A percentile compares a stretch with the other conserved stretches of the same genome.
Evolutionary conservation across 768 basidiomycete species (phyloP).

Genomic region (Leccinum uliginosum): DNA sequence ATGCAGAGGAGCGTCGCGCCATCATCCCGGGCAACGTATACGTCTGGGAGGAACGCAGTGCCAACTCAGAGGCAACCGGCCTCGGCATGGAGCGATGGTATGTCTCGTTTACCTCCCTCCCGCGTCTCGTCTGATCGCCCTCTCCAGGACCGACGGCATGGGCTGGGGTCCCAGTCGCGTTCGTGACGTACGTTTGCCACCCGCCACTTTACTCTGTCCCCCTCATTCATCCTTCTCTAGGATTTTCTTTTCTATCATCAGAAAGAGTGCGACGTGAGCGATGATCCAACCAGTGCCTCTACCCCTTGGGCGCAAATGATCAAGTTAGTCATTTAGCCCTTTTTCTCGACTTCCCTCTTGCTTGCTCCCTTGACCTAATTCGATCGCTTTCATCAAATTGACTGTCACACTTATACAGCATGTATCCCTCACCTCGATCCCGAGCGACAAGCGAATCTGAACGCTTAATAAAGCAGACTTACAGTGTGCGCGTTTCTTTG

Average conservation of each 20-base stretch:
- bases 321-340: conserved; percentile 40
- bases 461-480: conserved; percentile 52
- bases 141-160: neutral
- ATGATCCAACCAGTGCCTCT: conserved; percentile 42
- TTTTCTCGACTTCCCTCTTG: conserved; percentile 20
- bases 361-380: conserved; percentile 29
- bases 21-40: conserved; percentile 78
- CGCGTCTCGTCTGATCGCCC: neutral
- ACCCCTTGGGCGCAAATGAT: conserved; percentile 76
- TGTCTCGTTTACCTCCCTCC: conserved; percentile 5
- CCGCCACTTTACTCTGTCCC: neutral
- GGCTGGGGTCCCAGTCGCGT: conserved; percentile 51
- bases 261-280: conserved; percentile 38
- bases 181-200: conserved; percentile 35
- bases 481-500: conserved; percentile 46
- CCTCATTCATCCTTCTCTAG: conserved; percentile 25
- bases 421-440: conserved; percentile 39
- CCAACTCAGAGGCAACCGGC: conserved; percentile 76
- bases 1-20: conserved; percentile 73
- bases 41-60: conserved; percentile 85
- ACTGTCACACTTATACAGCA: conserved; percentile 23
- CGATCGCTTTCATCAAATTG: conserved; percentile 13
- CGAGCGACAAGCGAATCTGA: conserved; percentile 37
- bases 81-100: conserved; percentile 85
- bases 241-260: conserved; percentile 57